Conservation (phyloP, 169 alveolate species). For the Eimeria sp. region DNA sequence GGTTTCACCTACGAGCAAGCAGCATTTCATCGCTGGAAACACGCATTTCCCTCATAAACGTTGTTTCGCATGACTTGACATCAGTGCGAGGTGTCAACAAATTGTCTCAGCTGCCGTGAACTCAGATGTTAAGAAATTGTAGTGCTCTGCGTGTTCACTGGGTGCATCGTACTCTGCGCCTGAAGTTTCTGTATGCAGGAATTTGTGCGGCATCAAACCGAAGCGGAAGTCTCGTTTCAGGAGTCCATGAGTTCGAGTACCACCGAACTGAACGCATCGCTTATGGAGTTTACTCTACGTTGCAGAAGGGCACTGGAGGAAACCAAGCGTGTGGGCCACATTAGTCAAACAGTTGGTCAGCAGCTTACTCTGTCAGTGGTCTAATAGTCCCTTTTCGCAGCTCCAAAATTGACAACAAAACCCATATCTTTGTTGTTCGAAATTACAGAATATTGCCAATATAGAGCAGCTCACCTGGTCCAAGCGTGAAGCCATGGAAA, state of each 20-base stretch:
- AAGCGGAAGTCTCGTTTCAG: neutral
- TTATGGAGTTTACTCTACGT: neutral
- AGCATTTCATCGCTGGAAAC: neutral
- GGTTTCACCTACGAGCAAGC: neutral
- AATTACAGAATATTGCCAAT: neutral
- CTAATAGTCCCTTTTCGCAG: neutral
- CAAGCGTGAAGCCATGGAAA: constrained; percentile 19
- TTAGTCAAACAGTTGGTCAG: neutral
- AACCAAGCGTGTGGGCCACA: constrained; percentile 9
- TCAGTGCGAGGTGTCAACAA: neutral
- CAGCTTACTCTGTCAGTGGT: neutral
- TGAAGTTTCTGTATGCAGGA: constrained; percentile 6
- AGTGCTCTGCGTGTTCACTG: neutral
- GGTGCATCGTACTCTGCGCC: neutral
- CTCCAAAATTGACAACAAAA: neutral
- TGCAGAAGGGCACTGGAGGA: constrained; percentile 20
- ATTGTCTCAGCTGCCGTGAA: neutral
- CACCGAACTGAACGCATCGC: neutral
- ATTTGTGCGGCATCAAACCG: neutral
- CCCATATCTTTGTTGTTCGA: neutral
- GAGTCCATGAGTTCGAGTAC: neutral
- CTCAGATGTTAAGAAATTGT: neutral
- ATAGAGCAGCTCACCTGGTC: neutral
- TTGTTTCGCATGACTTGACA: neutral
- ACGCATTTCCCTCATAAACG: neutral